Conservation (phyloP, 176 grass and related monocot species). For the barley (Hordeum vulgare) region DNA sequence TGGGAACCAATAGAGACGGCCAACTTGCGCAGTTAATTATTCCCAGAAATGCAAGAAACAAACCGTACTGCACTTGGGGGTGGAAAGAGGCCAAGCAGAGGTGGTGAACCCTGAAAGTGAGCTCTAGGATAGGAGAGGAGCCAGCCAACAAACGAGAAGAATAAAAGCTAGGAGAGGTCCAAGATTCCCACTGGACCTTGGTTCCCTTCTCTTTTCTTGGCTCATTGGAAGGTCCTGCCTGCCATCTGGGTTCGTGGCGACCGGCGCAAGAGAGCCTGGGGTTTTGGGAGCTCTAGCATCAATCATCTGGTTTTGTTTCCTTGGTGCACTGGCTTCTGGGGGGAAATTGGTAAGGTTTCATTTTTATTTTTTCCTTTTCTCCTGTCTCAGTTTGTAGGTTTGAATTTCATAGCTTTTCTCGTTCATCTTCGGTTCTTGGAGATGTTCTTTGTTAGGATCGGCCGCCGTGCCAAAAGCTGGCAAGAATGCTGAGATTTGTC, state of each 20-base stretch:
- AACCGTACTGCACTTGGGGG: background rate
- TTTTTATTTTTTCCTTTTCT: background rate
- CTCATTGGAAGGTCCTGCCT: background rate
- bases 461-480: background rate
- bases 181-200: constrained; percentile 12
- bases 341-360: background rate
- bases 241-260: background rate
- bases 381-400: background rate
- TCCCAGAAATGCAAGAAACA: background rate
- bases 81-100: constrained; percentile 8
- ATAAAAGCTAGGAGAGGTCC: constrained; percentile 11
- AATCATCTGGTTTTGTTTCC: constrained; percentile 2
- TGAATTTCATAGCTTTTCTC: background rate
- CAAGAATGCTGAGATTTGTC: background rate
- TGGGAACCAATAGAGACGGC: background rate
- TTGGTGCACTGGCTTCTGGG: background rate
- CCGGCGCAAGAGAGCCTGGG: constrained; percentile 17
- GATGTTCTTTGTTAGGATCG: background rate
- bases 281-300: background rate
- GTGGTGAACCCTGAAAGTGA: constrained; percentile 29
- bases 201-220: background rate
- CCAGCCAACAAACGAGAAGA: background rate
- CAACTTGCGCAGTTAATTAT: constrained; percentile 17
- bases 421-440: background rate
- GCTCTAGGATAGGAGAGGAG: constrained; percentile 19